Evolutionary conservation across 805 yeast species (phyloP), one percentile per base, ranked within the genome.

Genomic region (Myxozyma udenii): DNA sequence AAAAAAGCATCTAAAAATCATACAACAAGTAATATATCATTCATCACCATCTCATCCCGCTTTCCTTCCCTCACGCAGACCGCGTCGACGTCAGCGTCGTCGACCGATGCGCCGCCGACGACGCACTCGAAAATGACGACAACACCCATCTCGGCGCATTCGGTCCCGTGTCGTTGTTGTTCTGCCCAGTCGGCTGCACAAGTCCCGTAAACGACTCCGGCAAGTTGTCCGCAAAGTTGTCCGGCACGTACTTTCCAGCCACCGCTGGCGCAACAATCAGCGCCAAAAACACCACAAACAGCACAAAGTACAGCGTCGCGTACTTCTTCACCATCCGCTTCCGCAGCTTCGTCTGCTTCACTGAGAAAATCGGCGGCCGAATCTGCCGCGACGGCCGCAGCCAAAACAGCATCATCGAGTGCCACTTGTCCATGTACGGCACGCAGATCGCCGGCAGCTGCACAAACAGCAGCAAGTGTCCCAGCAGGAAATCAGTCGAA

Each of bases 341-440:
- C 72, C 98, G 85, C 71, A 90, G 82, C 74, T 87, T 84, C 51
- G 95, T 91, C 76, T 93, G 98, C 75, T 93, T 93, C 74, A 91
- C 77, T 18, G 98, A 88, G 75, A 88, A 90, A 69, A 93, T 89
- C 65, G 98, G 98, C 57, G 97, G 97, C 73, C 98, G 86, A 67
- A 93, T 90, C 75, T 89, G 95, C 74, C 95, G 84, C 58, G 93
- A 78, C 51, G 98, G 98, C 70, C 88, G 87, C 74, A 95, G 84
- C 99, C 99, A 93, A 84, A 93, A 93, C 73, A 93, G 78, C 95
- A 91, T 85, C 71, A 89, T 83, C 41, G 98, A 91, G 73, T 93
- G 99, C 95, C 95, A 89, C 76, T 87, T 87, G 75, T 93, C 98
- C 70, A 89, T 74, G 70, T 80, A 77, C 66, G 99, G 99, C 65